Base-by-base conservation (phyloP, 139 green algal genomes). In the Coelastrella sp. region DNA sequence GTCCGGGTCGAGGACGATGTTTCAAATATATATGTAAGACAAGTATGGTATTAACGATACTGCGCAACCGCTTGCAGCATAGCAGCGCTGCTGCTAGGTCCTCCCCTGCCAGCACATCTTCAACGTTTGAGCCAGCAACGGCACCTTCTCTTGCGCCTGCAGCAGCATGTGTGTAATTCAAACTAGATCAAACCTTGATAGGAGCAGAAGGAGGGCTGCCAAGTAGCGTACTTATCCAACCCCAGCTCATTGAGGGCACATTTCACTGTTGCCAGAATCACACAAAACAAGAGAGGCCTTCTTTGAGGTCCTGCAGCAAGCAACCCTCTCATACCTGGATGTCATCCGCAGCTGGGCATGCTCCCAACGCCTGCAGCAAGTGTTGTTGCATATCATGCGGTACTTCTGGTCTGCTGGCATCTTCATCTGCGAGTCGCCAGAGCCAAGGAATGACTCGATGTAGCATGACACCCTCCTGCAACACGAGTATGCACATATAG, bases 401-500 rank as follows among this genome's bases (percentile, higher is more conserved):
- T 22, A 91, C 27, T 7, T 82, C 70, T 68, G 58, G 58, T 19
- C 68, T 63, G 15, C 70, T 58, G 20, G 83, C 66, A 24, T 93
- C 73, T 8, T 93, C 91, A 68, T 94, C 92, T 22, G 91, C 92
- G 19, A 94, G 85, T 7, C 92, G 90, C 89, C 89, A 94, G 81
- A 94, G 86, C 92, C 92, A 94, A 0, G 92, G 92, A 85, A 94
- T 27, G 49, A 92, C 92, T 6, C 87, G 78, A 49, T 84, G 58
- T 56, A 94, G 89, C 85, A 94, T 87, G 9, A 90, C 80, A 7
- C 90, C 88, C 19, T 92, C 90, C 91, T 93, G 75, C 27, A 87
- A 24, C 68, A 76, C 68, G 19, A 76, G 17, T 10, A 27, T 27
- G 10, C 15, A 24, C 35, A 49, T 3, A 49, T 49, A 49, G 35